These are phyloP conservation scores for Candida khao-thaluensis DNA, from an alignment of 805 yeast species.

Conservation along the genomic window DNA sequence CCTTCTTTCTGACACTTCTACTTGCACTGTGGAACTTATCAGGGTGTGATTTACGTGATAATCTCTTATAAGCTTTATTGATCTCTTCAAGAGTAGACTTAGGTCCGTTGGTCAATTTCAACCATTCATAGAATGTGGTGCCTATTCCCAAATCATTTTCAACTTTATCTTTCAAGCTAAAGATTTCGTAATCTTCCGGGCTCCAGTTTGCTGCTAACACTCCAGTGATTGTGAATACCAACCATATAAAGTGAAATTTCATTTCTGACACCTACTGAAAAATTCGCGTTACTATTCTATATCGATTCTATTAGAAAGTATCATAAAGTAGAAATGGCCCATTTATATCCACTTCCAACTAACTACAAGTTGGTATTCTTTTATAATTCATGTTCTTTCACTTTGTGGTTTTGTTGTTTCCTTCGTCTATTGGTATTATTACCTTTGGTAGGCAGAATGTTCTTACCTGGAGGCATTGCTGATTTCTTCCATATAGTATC, in stretches of 20 bases:
- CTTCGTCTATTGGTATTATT: slow-evolving; percentile 51
- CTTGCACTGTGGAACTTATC: slow-evolving; percentile 54
- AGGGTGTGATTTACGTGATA: slow-evolving; percentile 78
- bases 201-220: slow-evolving; percentile 48
- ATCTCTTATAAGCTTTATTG: slow-evolving; percentile 63
- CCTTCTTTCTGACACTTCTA: slow-evolving; percentile 41
- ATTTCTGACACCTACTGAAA: slow-evolving; percentile 2
- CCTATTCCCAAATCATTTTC: slow-evolving; percentile 60
- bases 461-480: slow-evolving; percentile 71
- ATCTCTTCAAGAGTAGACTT: slow-evolving; percentile 53
- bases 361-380: slow-evolving; percentile 32
- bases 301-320: too few species aligned
- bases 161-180: slow-evolving; percentile 65
- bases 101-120: slow-evolving; percentile 48
- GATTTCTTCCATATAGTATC: slow-evolving; percentile 53
- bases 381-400: slow-evolving; percentile 32
- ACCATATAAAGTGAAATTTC: not conserved
- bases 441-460: slow-evolving; percentile 64
- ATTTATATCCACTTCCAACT: slow-evolving; percentile 36
- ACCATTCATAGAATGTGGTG: slow-evolving; percentile 67
- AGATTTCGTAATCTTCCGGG: slow-evolving; percentile 76
- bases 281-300: slow-evolving; percentile 2
- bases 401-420: slow-evolving; percentile 50
- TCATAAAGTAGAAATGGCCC: slow-evolving; percentile 29
- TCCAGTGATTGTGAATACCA: slow-evolving; percentile 8